Percentiles rank a stretch among this genome's conserved stretches.
Conservation (phyloP, 148 eudicot genomes). For the Linanthus parryae region DNA sequence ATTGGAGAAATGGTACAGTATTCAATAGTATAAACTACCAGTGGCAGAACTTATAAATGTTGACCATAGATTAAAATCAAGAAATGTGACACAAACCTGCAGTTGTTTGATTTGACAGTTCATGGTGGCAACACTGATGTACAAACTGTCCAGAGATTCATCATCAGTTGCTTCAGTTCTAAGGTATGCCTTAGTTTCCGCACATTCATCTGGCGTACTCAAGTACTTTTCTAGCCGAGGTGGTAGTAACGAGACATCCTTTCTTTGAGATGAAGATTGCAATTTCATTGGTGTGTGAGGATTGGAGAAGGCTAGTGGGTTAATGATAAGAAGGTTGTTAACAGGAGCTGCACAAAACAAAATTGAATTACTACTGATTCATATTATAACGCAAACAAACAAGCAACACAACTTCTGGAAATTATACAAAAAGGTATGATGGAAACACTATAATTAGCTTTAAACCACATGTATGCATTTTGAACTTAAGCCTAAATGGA, state of each 20-base stretch:
- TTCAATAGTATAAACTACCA: too few relatives aligned
- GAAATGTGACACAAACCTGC: too few relatives aligned
- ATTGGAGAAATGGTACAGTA: too few relatives aligned
- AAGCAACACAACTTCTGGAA: too few relatives aligned
- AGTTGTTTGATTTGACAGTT: constrained; percentile 74
- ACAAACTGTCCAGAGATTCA: constrained; percentile 29
- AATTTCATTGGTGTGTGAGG: constrained; percentile 35
- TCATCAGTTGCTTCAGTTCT: constrained; percentile 22
- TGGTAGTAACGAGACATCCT: constrained; percentile 37
- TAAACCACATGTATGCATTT: too few relatives aligned
- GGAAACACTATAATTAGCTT: too few relatives aligned
- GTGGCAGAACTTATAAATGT: too few relatives aligned
- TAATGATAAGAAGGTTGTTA: constrained; percentile 58
- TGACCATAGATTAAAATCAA: too few relatives aligned
- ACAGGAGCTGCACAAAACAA: constrained; percentile 81
- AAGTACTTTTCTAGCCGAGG: constrained; percentile 69
- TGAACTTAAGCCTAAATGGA: too few relatives aligned
- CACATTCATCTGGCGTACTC: constrained; percentile 41
- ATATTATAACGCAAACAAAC: too few relatives aligned
- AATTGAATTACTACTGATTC: too few relatives aligned
- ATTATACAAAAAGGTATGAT: too few relatives aligned
- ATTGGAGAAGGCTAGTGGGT: constrained; percentile 22
- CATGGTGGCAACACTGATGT: constrained; percentile 44
- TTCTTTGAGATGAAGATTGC: constrained; percentile 35
- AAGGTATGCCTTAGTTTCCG: constrained; percentile 46